Base-by-base conservation (phyloP, 1,139 yeast genomes). In the Kodamaea fungicola region DNA sequence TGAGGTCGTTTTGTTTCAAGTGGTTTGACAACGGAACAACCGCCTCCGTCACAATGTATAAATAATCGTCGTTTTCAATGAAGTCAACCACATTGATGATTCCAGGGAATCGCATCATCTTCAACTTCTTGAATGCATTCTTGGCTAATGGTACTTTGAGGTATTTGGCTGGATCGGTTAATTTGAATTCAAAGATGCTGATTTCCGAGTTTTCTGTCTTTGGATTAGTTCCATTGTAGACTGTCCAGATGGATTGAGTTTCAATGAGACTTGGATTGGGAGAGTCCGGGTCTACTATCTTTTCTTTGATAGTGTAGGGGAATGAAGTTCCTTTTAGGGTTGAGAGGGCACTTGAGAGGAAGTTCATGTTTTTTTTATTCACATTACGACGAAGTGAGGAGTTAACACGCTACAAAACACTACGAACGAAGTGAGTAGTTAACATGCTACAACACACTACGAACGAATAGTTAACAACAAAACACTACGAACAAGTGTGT, bases 31-130 rank as follows among this genome's bases (percentile, higher is more conserved):
- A 64, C 0, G 95, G 94, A n/a, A 54, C 51, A 2, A 84, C 88
- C 9, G 78, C 73, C 57, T 92, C 98, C 1, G 96, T 84, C 7
- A 89, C 72, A 22, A 90, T 71, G 49, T 83, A 82, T n/a, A 85
- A 61, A 32, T 59, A 61, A 16, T 71, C 64, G 33, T 82, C 87
- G 30, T 74, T 71, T 54, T 84, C 95, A 37, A 80, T 71, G 25
- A 84, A 77, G 46, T 90, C 97, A 8, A 86, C 50, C 10, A 80
- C 75, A 30, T 73, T 67, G 36, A 89, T 66, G 13, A 89, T 73
- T 1, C 95, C 95, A 0, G 98, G 98, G 22, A 86, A 70, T 43
- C 82, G 78, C 52, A 89, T 67, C 23, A 80, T 66, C 52, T 86
- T 83, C 46, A 83, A 68, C 52, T 81, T 84, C 38, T 70, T 75